Base-by-base conservation (phyloP, 345 rosid species). In the Aethionema arabicum region DNA sequence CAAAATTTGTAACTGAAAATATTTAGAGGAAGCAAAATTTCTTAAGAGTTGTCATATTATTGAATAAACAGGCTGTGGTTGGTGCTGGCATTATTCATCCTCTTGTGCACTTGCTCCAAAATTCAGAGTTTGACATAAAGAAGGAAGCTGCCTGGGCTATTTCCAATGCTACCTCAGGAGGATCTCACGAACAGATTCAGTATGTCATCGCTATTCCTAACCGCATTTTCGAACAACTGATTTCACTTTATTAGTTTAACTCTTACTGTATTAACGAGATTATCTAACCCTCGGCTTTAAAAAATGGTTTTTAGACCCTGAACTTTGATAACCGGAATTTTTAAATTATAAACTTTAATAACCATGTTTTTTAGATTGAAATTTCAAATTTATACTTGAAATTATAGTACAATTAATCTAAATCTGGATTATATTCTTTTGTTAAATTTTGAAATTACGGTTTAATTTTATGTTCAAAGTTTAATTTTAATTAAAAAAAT, bases 71-170 rank as follows among this genome's bases (percentile, higher is more conserved):
- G 93, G 88, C 96, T 63, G 84, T 84, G 68, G 76, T 86, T 63
- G 82, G 81, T 46, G 86, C 87, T 64, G 80, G 80, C 68, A 78
- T 86, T 42, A 77, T 82, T 65, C 78, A 67, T 10, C 93, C 96
- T 52, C 85, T 89, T 31, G 91, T 89, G 58, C 84, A 82, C 64
- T 80, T 89, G 63, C 93, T 89, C 40, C 88, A 84, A 73, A 76
- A 67, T 72, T 87, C 93, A 0, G 96, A 89, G 76, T 86, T 89
- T 63, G 93, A 89, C 65, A 81, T 88, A 52, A 88, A 88, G 80
- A 85, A 85, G 72, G 96, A 88, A 82, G 92, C 90, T 57, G 90
- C 96, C 3, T 85, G 96, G 96, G 90, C 90, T 14, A 80, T 88
- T 56, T 88, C 96, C 33, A 88, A 85, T 74, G 93, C 93, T 74